phyloP scores from a whole-genome alignment of 2,329 filamentous ascomycete species.

The Colletotrichum phormii region DNA sequence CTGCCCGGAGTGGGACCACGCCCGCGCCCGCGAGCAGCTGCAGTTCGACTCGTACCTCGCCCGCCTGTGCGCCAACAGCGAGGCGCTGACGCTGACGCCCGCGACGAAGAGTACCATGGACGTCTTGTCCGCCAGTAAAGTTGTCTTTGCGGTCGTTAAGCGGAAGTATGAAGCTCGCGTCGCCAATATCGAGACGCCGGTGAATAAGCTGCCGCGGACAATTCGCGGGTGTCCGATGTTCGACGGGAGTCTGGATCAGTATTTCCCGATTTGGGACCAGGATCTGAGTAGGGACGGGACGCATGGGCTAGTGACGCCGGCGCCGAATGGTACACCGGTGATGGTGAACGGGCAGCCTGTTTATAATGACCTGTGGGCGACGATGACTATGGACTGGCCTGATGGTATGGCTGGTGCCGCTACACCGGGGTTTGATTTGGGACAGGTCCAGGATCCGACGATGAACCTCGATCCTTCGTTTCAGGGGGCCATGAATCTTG shows the following conservation, averaged over 20 bases:
- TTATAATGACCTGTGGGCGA: constrained; percentile 60
- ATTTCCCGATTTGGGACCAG: constrained; percentile 58
- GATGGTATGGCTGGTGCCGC: constrained; percentile 20
- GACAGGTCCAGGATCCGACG: neutral
- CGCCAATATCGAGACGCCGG: constrained; percentile 44
- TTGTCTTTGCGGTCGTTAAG: constrained; percentile 59
- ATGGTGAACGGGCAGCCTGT: constrained; percentile 39
- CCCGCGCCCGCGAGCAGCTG: constrained; percentile 52
- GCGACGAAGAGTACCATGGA: constrained; percentile 49
- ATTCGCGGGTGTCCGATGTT: constrained; percentile 61
- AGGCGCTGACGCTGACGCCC: constrained; percentile 39
- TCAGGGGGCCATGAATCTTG: neutral
- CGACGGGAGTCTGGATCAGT: constrained; percentile 61
- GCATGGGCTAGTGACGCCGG: constrained; percentile 7
- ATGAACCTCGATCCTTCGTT: constrained; percentile 15
- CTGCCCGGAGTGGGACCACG: constrained; percentile 49
- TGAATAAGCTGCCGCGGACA: constrained; percentile 37
- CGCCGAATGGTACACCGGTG: constrained; percentile 20
- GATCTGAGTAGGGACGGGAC: constrained; percentile 39
- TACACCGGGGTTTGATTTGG: neutral
- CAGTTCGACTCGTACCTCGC: constrained; percentile 53
- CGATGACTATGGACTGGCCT: constrained; percentile 61
- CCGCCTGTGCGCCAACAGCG: constrained; percentile 44
- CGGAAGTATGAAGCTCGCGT: constrained; percentile 58
- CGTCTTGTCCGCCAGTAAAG: constrained; percentile 56